A percentile compares a stretch with the other conserved stretches of the same genome.
These are phyloP conservation scores for Jaapia argillacea DNA, from an alignment of 768 basidiomycete genomes.

Conservation along the genomic window DNA sequence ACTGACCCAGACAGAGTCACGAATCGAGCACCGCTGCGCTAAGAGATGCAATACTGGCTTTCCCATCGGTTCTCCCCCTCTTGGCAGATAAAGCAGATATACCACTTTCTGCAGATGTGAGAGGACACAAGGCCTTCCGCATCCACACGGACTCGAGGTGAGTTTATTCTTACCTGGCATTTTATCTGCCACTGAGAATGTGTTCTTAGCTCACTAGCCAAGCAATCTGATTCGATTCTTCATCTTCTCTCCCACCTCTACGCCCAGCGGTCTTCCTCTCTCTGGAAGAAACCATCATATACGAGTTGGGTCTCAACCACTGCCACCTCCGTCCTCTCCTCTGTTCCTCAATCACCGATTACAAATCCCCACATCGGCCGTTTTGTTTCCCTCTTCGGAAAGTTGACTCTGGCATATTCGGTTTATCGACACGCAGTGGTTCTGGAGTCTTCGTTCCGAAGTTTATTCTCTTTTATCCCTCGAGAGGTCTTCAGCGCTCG, in stretches of 20 bases:
- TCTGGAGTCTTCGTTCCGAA: slow-evolving; percentile 49
- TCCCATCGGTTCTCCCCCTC: slow-evolving; percentile 74
- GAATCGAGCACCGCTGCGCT: slow-evolving; percentile 58
- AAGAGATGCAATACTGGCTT: slow-evolving; percentile 60
- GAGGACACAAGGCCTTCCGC: slow-evolving; percentile 53
- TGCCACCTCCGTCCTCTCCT: slow-evolving; percentile 30
- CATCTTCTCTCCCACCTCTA: slow-evolving; percentile 88
- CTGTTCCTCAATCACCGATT: slow-evolving; percentile 21
- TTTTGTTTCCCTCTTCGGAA: slow-evolving; percentile 28
- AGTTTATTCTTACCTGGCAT: background rate
- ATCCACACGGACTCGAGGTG: slow-evolving; percentile 62
- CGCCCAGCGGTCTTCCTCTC: slow-evolving; percentile 56
- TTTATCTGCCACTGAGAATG: background rate
- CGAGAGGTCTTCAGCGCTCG: slow-evolving; percentile 37
- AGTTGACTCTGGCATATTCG: slow-evolving; percentile 33
- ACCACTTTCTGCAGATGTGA: slow-evolving; percentile 43
- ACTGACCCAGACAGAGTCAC: slow-evolving; percentile 29
- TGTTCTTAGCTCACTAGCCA: slow-evolving; percentile 7
- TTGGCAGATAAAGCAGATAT: slow-evolving; percentile 83
- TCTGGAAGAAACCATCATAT: slow-evolving; percentile 74
- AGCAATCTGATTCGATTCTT: slow-evolving; percentile 35
- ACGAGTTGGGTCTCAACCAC: slow-evolving; percentile 64
- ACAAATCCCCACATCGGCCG: slow-evolving; percentile 20
- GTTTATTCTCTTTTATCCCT: slow-evolving; percentile 67
- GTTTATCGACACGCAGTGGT: slow-evolving; percentile 72